phyloP scores from a whole-genome alignment of 257 asterid genomes.

The Hygrophila difformis region DNA sequence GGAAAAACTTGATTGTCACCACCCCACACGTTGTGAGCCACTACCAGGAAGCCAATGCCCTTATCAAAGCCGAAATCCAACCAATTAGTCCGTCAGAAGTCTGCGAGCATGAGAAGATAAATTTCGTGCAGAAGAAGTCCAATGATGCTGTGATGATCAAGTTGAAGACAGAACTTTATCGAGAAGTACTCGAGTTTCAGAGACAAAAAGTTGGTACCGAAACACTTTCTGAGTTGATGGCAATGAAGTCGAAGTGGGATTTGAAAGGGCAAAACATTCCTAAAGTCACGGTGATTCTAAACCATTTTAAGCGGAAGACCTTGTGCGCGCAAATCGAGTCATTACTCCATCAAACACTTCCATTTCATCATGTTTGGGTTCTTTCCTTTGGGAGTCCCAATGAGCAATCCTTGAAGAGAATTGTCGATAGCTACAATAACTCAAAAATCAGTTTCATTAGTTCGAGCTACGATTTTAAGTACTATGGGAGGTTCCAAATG shows the following conservation, averaged over 20 bases:
- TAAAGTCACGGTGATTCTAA: conserved; percentile 60
- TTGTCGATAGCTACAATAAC: conserved; percentile 58
- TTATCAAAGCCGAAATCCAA: conserved; percentile 9
- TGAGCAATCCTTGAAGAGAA: conserved; percentile 42
- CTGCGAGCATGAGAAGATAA: conserved; percentile 70
- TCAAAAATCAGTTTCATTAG: conserved; percentile 67
- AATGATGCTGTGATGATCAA: conserved; percentile 65
- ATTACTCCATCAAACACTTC: conserved; percentile 66
- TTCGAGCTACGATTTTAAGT: conserved; percentile 81
- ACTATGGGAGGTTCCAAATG: conserved; percentile 91
- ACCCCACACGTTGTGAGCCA: conserved; percentile 44
- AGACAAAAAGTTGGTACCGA: conserved; percentile 36
- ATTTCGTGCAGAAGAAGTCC: conserved; percentile 74
- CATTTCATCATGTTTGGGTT: conserved; percentile 86
- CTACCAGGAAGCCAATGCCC: conserved; percentile 29
- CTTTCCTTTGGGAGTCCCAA: conserved; percentile 90
- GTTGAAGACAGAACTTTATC: conserved; percentile 62
- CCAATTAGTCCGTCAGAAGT: conserved; percentile 30
- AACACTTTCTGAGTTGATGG: conserved; percentile 47
- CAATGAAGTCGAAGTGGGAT: conserved; percentile 75
- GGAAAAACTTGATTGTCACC: conserved; percentile 50
- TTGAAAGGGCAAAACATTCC: conserved; percentile 30
- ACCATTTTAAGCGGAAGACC: conserved; percentile 87
- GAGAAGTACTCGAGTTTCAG: conserved; percentile 55
- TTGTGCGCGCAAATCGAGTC: conserved; percentile 82